phyloP scores from a whole-genome alignment of 2,329 filamentous ascomycete genomes.

The Dothidotthia symphoricarpi region DNA sequence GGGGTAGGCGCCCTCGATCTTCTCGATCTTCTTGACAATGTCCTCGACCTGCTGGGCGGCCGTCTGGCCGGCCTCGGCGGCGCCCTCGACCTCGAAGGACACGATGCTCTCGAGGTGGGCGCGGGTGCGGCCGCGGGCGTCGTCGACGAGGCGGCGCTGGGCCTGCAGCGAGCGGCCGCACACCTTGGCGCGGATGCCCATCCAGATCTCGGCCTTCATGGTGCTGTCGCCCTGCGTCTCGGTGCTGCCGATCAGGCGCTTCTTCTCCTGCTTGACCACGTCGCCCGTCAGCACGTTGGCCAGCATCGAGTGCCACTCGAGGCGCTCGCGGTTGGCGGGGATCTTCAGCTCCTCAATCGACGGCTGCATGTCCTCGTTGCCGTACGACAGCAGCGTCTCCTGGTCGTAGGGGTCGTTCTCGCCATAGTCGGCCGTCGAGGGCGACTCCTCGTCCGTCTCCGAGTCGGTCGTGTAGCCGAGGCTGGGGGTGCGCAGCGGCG shows the following conservation, averaged over 20 bases:
- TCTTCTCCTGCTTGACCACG: slow-evolving; percentile 97
- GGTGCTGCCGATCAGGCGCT: slow-evolving; percentile 78
- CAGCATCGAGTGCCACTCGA: slow-evolving; percentile 98
- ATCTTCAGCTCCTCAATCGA: slow-evolving; percentile 88
- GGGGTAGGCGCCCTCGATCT: slow-evolving; percentile 80
- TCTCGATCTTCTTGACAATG: slow-evolving; percentile 86
- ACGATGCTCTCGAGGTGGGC: slow-evolving; percentile 82
- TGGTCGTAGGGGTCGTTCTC: slow-evolving; percentile 85
- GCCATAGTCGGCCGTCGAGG: slow-evolving; percentile 76
- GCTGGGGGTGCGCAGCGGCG: slow-evolving; percentile 66
- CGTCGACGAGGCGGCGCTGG: slow-evolving; percentile 84
- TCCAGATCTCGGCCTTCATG: slow-evolving; percentile 73
- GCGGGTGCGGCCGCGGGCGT: slow-evolving; percentile 71
- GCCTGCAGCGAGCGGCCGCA: slow-evolving; percentile 82
- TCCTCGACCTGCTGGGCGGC: slow-evolving; percentile 86
- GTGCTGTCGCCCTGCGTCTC: slow-evolving; percentile 72
- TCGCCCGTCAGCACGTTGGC: slow-evolving; percentile 94
- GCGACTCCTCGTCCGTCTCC: slow-evolving; percentile 87
- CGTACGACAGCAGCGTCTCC: slow-evolving; percentile 89
- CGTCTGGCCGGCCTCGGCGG: slow-evolving; percentile 85
- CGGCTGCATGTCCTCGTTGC: slow-evolving; percentile 83
- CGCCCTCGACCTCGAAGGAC: slow-evolving; percentile 89
- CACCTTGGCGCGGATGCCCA: slow-evolving; percentile 78
- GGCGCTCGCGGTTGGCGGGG: slow-evolving; percentile 78
- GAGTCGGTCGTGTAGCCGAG: slow-evolving; percentile 70